A percentile compares a stretch with the other conserved stretches of the same genome.
These are phyloP conservation scores for Coleophoma crateriformis DNA, from an alignment of 2,329 filamentous ascomycete species.

Conservation along the genomic window DNA sequence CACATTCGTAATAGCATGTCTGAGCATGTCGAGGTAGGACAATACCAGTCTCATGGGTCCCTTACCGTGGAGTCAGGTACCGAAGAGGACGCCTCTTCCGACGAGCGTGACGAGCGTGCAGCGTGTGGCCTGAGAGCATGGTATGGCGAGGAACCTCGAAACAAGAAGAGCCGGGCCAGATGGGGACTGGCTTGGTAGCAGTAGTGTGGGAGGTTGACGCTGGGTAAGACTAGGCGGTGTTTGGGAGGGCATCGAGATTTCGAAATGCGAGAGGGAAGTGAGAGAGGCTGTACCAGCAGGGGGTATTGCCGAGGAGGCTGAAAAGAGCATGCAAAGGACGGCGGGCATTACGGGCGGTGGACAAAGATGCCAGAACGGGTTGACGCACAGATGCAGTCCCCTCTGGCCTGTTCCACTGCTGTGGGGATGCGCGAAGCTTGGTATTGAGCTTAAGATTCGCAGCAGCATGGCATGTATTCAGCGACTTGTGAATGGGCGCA, in stretches of 20 bases:
- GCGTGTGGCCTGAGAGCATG: constrained; percentile 3
- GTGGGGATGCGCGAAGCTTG: too few species aligned
- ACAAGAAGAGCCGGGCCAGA: background rate
- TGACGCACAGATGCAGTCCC: too few species aligned
- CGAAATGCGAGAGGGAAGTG: too few species aligned
- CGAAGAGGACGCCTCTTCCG: constrained; percentile 9
- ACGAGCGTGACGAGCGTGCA: background rate
- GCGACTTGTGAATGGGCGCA: too few species aligned
- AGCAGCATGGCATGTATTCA: too few species aligned
- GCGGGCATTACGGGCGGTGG: too few species aligned
- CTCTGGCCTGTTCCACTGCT: too few species aligned
- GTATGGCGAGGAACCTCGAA: background rate
- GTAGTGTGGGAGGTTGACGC: background rate
- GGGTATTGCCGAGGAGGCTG: too few species aligned
- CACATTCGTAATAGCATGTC: constrained; percentile 2
- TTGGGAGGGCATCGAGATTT: background rate
- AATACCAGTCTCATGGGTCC: constrained; percentile 14
- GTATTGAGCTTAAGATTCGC: too few species aligned
- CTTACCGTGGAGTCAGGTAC: background rate
- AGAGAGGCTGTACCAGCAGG: too few species aligned
- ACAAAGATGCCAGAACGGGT: too few species aligned
- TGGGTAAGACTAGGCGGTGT: background rate
- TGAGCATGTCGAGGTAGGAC: constrained; percentile 11
- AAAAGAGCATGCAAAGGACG: too few species aligned
- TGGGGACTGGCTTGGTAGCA: background rate